A percentile compares a stretch with the other conserved stretches of the same genome.
These are phyloP conservation scores for Margaritispora aquatica DNA, from an alignment of 495 filamentous ascomycete species.

Conservation along the genomic window DNA sequence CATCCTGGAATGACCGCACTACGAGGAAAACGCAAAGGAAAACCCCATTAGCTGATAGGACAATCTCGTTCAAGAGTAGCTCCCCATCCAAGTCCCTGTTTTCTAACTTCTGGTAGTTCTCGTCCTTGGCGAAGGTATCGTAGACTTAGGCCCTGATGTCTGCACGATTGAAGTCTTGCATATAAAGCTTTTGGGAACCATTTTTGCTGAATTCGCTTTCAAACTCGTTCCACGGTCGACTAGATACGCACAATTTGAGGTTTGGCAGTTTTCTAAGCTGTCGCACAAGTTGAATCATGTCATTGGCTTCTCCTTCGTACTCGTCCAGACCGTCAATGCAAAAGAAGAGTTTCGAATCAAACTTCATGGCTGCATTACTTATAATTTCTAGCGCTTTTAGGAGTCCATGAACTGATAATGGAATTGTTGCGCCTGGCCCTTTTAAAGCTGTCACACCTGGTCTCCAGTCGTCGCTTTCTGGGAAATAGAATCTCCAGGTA, in stretches of 20 bases:
- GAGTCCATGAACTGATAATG: neutral
- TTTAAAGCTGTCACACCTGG: neutral
- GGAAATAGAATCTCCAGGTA: neutral
- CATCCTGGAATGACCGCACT: conserved; percentile 12
- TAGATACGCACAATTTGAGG: conserved; percentile 32
- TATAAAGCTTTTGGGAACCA: conserved; percentile 17
- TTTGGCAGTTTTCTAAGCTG: neutral
- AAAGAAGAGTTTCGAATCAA: conserved; percentile 19
- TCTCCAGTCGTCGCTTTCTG: neutral
- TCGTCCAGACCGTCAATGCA: conserved; percentile 34
- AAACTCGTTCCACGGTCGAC: conserved; percentile 27
- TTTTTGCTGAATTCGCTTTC: conserved; percentile 20
- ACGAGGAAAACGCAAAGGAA: conserved; percentile 24
- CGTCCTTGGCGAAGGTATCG: neutral
- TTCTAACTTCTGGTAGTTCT: neutral
- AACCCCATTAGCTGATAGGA: conserved; percentile 16
- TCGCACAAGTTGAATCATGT: conserved; percentile 22
- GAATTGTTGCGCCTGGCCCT: neutral
- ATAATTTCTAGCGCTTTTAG: neutral
- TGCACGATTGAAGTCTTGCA: conserved; percentile 21
- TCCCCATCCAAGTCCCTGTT: neutral
- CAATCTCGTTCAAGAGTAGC: neutral
- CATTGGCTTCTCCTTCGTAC: conserved; percentile 23
- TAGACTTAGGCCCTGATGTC: neutral
- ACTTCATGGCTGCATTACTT: too few relatives aligned